These are phyloP conservation scores for Paraphoma chrysanthemicola DNA, from an alignment of 2,329 filamentous ascomycete genomes.

Conservation along the genomic window DNA sequence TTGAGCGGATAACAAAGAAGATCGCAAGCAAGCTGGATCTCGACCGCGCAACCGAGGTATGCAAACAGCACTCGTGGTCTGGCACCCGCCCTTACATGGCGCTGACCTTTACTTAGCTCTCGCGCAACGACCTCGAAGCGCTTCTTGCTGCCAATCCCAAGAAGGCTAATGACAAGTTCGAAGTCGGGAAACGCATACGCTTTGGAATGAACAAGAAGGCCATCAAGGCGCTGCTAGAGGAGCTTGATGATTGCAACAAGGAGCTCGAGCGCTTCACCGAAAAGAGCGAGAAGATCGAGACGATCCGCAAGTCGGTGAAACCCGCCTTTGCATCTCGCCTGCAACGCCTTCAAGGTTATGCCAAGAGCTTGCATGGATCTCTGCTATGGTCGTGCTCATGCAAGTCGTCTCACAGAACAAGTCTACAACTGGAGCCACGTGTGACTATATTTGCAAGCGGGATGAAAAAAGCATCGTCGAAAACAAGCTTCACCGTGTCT, in stretches of 20 bases:
- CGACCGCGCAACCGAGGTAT: conserved; percentile 41
- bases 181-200: conserved; percentile 43
- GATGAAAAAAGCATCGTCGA: conserved; percentile 19
- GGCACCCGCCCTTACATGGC: conserved; percentile 10
- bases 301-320: conserved; percentile 40
- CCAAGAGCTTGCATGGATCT: conserved; percentile 38
- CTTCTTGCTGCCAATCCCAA: conserved; percentile 42
- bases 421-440: conserved; percentile 42
- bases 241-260: conserved; percentile 48
- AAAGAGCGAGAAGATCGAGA: conserved; percentile 47
- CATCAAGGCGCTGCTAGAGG: conserved; percentile 43
- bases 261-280: conserved; percentile 48
- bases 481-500: conserved; percentile 43
- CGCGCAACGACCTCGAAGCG: conserved; percentile 45
- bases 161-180: conserved; percentile 40
- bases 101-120: conserved; percentile 34
- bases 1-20: conserved; percentile 43
- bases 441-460: conserved; percentile 30
- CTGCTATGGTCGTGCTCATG: conserved; percentile 47
- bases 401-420: conserved; percentile 39
- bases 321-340: conserved; percentile 42
- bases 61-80: neutral
- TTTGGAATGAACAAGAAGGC: conserved; percentile 48
- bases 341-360: conserved; percentile 44
- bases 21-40: conserved; percentile 48